These are phyloP conservation scores for Crotalaria pallida DNA, from an alignment of 306 rosid species.

Conservation along the genomic window DNA sequence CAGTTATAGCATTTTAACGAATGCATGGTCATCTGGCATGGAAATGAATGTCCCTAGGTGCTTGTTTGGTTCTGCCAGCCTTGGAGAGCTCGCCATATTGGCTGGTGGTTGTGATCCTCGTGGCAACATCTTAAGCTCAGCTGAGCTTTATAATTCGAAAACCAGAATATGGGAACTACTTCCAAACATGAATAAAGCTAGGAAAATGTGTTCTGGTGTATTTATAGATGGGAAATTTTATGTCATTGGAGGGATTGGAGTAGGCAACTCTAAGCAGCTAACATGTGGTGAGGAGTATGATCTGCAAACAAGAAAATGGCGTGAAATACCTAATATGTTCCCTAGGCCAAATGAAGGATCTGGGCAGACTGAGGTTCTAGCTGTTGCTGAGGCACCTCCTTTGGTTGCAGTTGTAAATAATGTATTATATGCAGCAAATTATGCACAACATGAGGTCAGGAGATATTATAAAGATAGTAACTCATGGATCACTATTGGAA, in stretches of 20 bases:
- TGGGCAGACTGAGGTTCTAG: constrained; percentile 30
- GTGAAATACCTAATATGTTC: constrained; percentile 63
- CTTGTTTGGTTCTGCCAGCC: constrained; percentile 73
- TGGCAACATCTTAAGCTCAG: constrained; percentile 53
- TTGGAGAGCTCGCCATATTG: constrained; percentile 59
- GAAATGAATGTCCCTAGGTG: constrained; percentile 64
- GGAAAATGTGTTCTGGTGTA: constrained; percentile 71
- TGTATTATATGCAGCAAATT: constrained; percentile 63
- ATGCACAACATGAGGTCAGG: constrained; percentile 45
- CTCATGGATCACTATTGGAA: constrained; percentile 44
- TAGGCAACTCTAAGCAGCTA: constrained; percentile 30
- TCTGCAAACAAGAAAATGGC: constrained; percentile 48
- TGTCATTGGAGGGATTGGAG: constrained; percentile 64
- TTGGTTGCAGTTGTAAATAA: constrained; percentile 69
- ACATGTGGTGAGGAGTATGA: constrained; percentile 68
- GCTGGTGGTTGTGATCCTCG: constrained; percentile 76
- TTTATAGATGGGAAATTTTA: constrained; percentile 60
- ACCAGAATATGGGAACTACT: constrained; percentile 50
- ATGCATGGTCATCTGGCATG: constrained; percentile 57
- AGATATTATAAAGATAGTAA: constrained; percentile 42
- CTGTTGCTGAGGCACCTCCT: constrained; percentile 69
- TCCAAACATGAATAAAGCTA: constrained; percentile 64
- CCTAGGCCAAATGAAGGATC: constrained; percentile 41
- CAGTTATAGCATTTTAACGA: constrained; percentile 58
- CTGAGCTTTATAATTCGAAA: constrained; percentile 69